Percentiles rank a stretch among this genome's conserved stretches.
Conservation (phyloP, 2,329 filamentous ascomycete genomes). For the Talaromyces sp. region DNA sequence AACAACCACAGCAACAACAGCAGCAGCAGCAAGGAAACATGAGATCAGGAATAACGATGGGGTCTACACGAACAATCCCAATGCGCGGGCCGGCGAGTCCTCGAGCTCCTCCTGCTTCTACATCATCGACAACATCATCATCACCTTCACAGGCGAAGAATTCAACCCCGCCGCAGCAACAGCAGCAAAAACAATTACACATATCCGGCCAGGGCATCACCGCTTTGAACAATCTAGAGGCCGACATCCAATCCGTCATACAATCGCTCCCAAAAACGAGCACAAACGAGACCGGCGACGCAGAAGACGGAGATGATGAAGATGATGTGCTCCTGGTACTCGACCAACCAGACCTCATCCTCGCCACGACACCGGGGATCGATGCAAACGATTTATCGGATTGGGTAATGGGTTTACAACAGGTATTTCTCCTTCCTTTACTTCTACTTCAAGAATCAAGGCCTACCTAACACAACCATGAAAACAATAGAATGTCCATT, state of each 20-base stretch:
- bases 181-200: conserved; percentile 20
- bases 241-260: conserved; percentile 33
- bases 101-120: background rate
- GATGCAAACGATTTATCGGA: conserved; percentile 50
- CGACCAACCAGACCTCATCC: conserved; percentile 63
- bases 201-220: conserved; percentile 25
- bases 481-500: conserved; percentile 46
- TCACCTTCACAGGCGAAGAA: conserved; percentile 1
- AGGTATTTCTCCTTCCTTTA: conserved; percentile 40
- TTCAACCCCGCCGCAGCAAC: conserved; percentile 17
- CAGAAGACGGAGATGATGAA: conserved; percentile 16
- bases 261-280: conserved; percentile 27
- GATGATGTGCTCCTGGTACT: conserved; percentile 56
- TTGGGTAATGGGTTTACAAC: conserved; percentile 57
- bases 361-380: conserved; percentile 55
- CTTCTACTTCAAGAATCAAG: background rate
- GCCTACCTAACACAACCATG: background rate
- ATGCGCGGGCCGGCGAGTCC: conserved; percentile 22
- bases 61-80: conserved; percentile 26
- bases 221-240: conserved; percentile 35
- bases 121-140: background rate
- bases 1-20: background rate
- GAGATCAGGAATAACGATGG: background rate
- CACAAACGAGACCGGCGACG: background rate
- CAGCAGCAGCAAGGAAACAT: conserved; percentile 14